Base-by-base conservation (phyloP, 202 grass and related monocot species). In the Hordeum pubiflorum region DNA sequence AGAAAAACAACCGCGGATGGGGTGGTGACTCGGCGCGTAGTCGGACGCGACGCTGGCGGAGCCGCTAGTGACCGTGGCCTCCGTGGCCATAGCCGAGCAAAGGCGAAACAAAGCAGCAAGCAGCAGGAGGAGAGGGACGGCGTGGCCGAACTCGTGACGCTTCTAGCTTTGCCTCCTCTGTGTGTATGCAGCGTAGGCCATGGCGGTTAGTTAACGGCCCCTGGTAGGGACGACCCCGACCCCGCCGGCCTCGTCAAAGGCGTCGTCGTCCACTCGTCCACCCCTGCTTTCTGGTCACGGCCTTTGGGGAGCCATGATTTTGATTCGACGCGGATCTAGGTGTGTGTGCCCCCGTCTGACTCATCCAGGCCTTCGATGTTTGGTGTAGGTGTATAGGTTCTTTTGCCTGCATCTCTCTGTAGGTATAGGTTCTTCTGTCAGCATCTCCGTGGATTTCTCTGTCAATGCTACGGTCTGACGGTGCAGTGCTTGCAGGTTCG, bases 261-360 rank as follows among this genome's bases (percentile, higher is more conserved):
- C 60, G 69, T 80, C 81, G 44, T 15, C 44, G 44, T 48, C 44
- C 44, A 48, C 2, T 58, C 69, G 24, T 22, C 56, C 50, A 15
- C n/a, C 32, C 3, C 23, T 82, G 76, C 54, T 39, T 66, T 88
- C 81, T 31, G 54, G 33, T 48, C 20, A 6, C 61, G 39, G 72
- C 72, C 56, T 10, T 37, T 75, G 63, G 81, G 63, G 56, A 85
- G 77, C 54, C 70, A 66, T 70, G 63, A 17, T 48, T 84, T 63
- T 9, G 81, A 84, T 81, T 37, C 14, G 72, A 18, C 48, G 72
- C 82, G 63, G 77, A 85, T 85, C 87, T 85, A 72, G 79, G 73
- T 46, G 74, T 63, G 70, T 46, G 79, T 63, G 70, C 69, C 77
- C 77, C 70, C 33, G 18, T 11, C 48, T 54, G 48, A 54, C 48